Evolutionary conservation across 768 basidiomycete genomes (phyloP).

Genomic region (Arthromyces matolae): DNA sequence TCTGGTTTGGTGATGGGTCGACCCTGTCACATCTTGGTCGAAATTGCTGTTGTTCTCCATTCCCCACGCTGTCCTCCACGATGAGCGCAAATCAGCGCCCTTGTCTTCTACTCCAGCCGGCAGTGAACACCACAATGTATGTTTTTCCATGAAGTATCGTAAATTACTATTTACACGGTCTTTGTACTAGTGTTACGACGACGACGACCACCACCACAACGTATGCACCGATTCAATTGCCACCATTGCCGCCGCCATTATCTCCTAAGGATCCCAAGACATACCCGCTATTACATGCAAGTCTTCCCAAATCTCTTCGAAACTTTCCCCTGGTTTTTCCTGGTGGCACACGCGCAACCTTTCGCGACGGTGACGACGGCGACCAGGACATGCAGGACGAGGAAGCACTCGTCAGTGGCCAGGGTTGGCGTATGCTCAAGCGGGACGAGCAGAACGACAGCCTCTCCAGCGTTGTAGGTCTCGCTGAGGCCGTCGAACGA

Average conservation of each 20-base stretch:
- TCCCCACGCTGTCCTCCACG: constrained; percentile 26
- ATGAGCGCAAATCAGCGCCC: constrained; percentile 69
- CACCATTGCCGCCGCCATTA: constrained; percentile 64
- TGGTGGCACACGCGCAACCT: constrained; percentile 75
- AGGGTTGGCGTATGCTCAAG: constrained; percentile 74
- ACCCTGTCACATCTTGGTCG: neutral
- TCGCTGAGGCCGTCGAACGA: constrained; percentile 79
- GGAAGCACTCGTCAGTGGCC: constrained; percentile 58
- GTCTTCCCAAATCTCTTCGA: constrained; percentile 68
- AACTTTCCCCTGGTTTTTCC: constrained; percentile 79
- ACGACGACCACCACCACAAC: constrained; percentile 90
- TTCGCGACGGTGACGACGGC: constrained; percentile 64
- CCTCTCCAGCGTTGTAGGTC: constrained; percentile 53
- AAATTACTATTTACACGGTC: constrained; percentile 2
- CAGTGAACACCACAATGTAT: constrained; percentile 83
- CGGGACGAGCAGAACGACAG: constrained; percentile 55
- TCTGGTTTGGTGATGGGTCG: constrained; percentile 6
- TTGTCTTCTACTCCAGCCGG: constrained; percentile 69
- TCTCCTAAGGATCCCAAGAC: constrained; percentile 75
- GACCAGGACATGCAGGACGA: constrained; percentile 71
- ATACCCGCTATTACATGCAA: constrained; percentile 75
- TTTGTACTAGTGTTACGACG: constrained; percentile 72
- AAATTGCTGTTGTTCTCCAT: constrained; percentile 17
- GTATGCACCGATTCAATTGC: constrained; percentile 84
- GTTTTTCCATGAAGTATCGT: constrained; percentile 18